Evolutionary conservation across 306 rosid species (phyloP).

Genomic region (Geum urbanum): DNA sequence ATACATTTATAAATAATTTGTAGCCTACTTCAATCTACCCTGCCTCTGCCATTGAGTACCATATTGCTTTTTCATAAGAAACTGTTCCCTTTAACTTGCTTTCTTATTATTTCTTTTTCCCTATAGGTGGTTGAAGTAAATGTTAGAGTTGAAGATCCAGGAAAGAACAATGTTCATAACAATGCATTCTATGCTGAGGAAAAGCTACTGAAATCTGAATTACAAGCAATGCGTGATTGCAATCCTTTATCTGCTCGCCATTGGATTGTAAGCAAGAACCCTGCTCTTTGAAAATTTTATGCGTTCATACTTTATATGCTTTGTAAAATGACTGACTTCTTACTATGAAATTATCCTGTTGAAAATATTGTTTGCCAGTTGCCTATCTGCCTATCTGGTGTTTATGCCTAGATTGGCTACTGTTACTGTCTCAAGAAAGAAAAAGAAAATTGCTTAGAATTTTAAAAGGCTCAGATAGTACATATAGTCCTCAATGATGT

Average conservation of each 20-base stretch:
- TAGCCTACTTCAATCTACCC: too few species aligned
- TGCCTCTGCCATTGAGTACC: too few species aligned
- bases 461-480: background rate
- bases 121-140: conserved; percentile 67
- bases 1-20: too few species aligned
- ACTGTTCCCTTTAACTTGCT: background rate
- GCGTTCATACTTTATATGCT: background rate
- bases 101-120: background rate
- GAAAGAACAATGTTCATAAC: conserved; percentile 65
- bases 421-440: background rate
- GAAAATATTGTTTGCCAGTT: background rate
- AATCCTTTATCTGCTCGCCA: conserved; percentile 74
- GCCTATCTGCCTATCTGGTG: too few species aligned
- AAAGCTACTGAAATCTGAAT: conserved; percentile 59
- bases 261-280: conserved; percentile 58
- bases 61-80: background rate
- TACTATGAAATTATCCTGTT: background rate
- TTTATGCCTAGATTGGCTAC: background rate
- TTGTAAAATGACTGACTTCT: background rate
- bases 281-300: conserved; percentile 4
- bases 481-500: background rate
- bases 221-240: conserved; percentile 74
- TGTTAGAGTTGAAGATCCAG: conserved; percentile 73
- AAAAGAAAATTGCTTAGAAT: too few species aligned
- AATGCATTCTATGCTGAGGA: conserved; percentile 83